phyloP scores from a whole-genome alignment of 2,329 filamentous ascomycete species.

The Rugonectria rugulosa region DNA sequence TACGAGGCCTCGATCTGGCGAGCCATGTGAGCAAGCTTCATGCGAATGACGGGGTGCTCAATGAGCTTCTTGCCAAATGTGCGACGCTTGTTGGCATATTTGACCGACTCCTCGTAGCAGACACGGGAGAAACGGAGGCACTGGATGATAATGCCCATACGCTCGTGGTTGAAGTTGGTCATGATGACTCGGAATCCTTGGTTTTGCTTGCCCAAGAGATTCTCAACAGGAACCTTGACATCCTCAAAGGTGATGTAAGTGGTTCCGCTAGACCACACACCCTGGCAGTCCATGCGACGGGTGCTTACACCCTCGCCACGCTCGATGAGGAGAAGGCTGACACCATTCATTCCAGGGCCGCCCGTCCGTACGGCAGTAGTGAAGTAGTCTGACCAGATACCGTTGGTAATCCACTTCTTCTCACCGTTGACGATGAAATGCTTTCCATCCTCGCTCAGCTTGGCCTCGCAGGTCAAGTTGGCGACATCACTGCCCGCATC shows the following conservation, averaged over 20 bases:
- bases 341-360: slow-evolving; percentile 88
- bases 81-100: slow-evolving; percentile 95
- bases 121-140: slow-evolving; percentile 94
- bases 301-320: slow-evolving; percentile 89
- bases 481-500: slow-evolving; percentile 96
- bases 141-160: slow-evolving; percentile 98
- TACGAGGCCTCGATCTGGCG: slow-evolving; percentile 97
- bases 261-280: slow-evolving; percentile 93
- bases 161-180: slow-evolving; percentile 99
- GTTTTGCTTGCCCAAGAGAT: slow-evolving; percentile 97
- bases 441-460: slow-evolving; percentile 93
- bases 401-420: slow-evolving; percentile 99
- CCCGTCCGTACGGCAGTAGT: slow-evolving; percentile 94
- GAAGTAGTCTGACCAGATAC: slow-evolving; percentile 96
- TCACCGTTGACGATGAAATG: slow-evolving; percentile 99
- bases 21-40: slow-evolving; percentile 98
- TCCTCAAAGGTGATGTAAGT: slow-evolving; percentile 99
- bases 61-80: slow-evolving; percentile 98
- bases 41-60: slow-evolving; percentile 94
- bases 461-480: slow-evolving; percentile 94
- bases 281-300: slow-evolving; percentile 97
- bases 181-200: slow-evolving; percentile 99
- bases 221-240: slow-evolving; percentile 99
- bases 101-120: slow-evolving; percentile 95
- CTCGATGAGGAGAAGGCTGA: slow-evolving; percentile 92